Percentiles rank a stretch among this genome's conserved stretches.
Conservation (phyloP, 1,284 basidiomycete species). For the Rhodotorula mucilaginosa region DNA sequence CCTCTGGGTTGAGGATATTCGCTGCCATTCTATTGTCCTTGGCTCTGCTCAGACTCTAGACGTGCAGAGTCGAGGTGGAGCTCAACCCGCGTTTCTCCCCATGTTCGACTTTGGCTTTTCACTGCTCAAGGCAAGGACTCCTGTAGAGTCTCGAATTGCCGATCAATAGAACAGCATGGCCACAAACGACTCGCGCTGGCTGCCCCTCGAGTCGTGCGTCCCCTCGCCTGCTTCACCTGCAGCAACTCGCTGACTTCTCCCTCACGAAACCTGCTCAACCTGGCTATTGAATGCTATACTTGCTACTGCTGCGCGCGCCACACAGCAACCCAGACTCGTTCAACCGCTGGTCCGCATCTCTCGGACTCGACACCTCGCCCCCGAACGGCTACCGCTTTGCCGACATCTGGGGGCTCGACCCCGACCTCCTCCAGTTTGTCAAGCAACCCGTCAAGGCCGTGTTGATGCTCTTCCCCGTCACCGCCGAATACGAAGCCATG, state of each 20-base stretch:
- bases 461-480: constrained; percentile 74
- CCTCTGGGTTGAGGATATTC: constrained; percentile 37
- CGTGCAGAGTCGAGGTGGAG: neutral
- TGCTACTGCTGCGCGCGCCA: neutral
- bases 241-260: neutral
- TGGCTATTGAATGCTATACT: neutral
- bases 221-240: neutral
- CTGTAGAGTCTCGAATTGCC: too few species aligned
- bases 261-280: neutral
- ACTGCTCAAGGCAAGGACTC: too few species aligned
- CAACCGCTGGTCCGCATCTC: constrained; percentile 63
- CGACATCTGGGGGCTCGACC: constrained; percentile 78
- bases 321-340: constrained; percentile 32
- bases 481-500: constrained; percentile 55
- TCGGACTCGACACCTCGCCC: constrained; percentile 61
- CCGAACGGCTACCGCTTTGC: constrained; percentile 59
- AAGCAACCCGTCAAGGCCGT: constrained; percentile 57
- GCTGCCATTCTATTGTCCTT: constrained; percentile 20
- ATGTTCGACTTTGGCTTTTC: too few species aligned
- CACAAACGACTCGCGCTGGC: constrained; percentile 33
- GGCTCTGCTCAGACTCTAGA: neutral
- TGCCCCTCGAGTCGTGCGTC: constrained; percentile 34
- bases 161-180: constrained; percentile 7
- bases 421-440: constrained; percentile 56
- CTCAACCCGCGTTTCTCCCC: too few species aligned